Conservation (phyloP, 495 filamentous ascomycete species). For the Apiosordaria backusii region DNA sequence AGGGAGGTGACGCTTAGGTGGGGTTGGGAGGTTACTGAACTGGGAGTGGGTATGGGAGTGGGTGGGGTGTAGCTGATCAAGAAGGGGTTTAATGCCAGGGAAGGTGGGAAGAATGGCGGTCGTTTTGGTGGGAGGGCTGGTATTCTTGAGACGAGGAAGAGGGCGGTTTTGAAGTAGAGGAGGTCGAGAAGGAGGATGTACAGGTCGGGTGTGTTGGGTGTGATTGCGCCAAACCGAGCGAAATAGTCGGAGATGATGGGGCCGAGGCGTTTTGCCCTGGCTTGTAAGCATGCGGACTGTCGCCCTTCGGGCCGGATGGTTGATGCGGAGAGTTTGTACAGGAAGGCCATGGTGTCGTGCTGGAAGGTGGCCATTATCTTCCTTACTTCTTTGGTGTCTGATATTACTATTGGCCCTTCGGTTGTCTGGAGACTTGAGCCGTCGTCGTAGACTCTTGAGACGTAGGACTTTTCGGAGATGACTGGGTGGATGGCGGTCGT, state of each 20-base stretch:
- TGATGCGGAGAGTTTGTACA: conserved; percentile 12
- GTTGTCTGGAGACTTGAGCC: conserved; percentile 19
- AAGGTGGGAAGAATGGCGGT: neutral
- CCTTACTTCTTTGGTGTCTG: conserved; percentile 7
- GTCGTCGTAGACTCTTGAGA: conserved; percentile 48
- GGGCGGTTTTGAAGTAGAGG: conserved; percentile 55
- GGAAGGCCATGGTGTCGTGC: conserved; percentile 23
- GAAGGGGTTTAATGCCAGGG: conserved; percentile 4
- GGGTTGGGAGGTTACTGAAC: neutral
- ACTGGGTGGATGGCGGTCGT: conserved; percentile 59
- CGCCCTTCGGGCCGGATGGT: conserved; percentile 12
- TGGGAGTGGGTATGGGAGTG: neutral
- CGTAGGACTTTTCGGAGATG: conserved; percentile 57
- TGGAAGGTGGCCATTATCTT: conserved; percentile 20
- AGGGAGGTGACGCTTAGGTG: neutral
- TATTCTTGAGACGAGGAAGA: conserved; percentile 45
- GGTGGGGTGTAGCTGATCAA: conserved; percentile 1
- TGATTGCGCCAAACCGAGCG: conserved; percentile 1
- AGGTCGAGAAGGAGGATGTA: conserved; percentile 20
- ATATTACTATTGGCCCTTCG: neutral
- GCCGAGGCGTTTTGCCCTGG: conserved; percentile 17
- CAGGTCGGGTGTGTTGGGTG: conserved; percentile 12
- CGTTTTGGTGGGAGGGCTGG: conserved; percentile 13
- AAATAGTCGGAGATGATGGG: conserved; percentile 17
- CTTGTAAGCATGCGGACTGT: conserved; percentile 14